These are phyloP conservation scores for Penicillium aurantiogriseum DNA, from an alignment of 2,329 filamentous ascomycete genomes.

Conservation along the genomic window DNA sequence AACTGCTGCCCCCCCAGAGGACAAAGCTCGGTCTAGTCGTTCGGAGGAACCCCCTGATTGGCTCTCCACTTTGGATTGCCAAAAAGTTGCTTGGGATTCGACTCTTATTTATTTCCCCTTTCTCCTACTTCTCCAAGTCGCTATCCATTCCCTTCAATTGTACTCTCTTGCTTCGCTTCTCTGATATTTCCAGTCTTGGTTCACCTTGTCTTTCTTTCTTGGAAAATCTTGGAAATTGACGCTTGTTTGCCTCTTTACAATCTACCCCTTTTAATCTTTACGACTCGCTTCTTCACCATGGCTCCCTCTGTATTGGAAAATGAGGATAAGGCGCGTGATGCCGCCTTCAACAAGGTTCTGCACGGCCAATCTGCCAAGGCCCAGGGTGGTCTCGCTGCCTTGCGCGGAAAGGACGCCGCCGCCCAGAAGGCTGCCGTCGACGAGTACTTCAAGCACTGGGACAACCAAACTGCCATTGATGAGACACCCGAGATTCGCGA, in stretches of 20 bases:
- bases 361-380: slow-evolving; percentile 72
- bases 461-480: slow-evolving; percentile 72
- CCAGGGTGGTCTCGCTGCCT: slow-evolving; percentile 72
- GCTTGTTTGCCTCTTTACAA: slow-evolving; percentile 18
- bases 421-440: slow-evolving; percentile 81
- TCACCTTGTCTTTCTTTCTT: neutral
- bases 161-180: slow-evolving; percentile 12
- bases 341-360: slow-evolving; percentile 84
- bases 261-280: slow-evolving; percentile 20
- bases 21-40: slow-evolving; percentile 10
- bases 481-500: slow-evolving; percentile 83
- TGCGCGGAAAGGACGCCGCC: slow-evolving; percentile 76
- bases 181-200: slow-evolving; percentile 9
- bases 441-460: slow-evolving; percentile 96
- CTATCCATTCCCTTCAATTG: slow-evolving; percentile 13
- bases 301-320: slow-evolving; percentile 64
- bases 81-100: slow-evolving; percentile 24
- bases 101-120: slow-evolving; percentile 22
- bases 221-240: slow-evolving; percentile 3
- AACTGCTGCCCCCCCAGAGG: slow-evolving; percentile 2
- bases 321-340: slow-evolving; percentile 83
- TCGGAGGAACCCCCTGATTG: slow-evolving; percentile 8
- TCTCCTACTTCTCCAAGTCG: slow-evolving; percentile 12
- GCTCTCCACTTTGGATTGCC: slow-evolving; percentile 14
- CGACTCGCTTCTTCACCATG: slow-evolving; percentile 42